Evolutionary conservation across 345 rosid genomes (phyloP).

Genomic region (Pugionium cornutum): DNA sequence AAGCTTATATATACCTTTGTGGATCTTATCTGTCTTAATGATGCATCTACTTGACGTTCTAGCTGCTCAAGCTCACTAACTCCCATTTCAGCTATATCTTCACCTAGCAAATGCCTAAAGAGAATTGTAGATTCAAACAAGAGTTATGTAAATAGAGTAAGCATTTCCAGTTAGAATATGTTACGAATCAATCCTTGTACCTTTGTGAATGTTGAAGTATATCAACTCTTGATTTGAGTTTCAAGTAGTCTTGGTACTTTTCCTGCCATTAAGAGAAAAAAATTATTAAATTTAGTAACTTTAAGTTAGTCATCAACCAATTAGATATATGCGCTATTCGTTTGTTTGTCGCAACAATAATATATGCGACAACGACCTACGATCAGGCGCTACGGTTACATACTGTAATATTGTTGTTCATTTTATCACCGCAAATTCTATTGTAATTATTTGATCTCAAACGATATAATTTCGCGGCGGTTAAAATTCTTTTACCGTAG

Average conservation of each 20-base stretch:
- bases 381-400: too few relatives aligned
- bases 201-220: slow-evolving; percentile 67
- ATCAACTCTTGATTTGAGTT: slow-evolving; percentile 63
- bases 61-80: slow-evolving; percentile 76
- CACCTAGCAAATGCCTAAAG: slow-evolving; percentile 76
- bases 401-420: too few relatives aligned
- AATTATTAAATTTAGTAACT: too few relatives aligned
- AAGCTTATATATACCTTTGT: slow-evolving; percentile 53
- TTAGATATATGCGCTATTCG: too few relatives aligned
- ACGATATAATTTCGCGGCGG: too few relatives aligned
- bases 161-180: neutral
- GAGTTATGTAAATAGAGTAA: neutral
- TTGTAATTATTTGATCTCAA: too few relatives aligned
- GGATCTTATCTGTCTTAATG: slow-evolving; percentile 70
- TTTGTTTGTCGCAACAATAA: too few relatives aligned
- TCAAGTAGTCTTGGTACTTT: slow-evolving; percentile 64
- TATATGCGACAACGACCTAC: too few relatives aligned
- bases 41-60: slow-evolving; percentile 69
- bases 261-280: slow-evolving; percentile 39
- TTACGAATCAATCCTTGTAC: slow-evolving; percentile 38
- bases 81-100: slow-evolving; percentile 59
- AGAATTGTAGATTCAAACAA: neutral
- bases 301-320: too few relatives aligned
- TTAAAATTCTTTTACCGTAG: too few relatives aligned
- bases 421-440: too few relatives aligned